These are phyloP conservation scores for Yamadazyma scolyti DNA, from an alignment of 805 yeast genomes.

Conservation along the genomic window DNA sequence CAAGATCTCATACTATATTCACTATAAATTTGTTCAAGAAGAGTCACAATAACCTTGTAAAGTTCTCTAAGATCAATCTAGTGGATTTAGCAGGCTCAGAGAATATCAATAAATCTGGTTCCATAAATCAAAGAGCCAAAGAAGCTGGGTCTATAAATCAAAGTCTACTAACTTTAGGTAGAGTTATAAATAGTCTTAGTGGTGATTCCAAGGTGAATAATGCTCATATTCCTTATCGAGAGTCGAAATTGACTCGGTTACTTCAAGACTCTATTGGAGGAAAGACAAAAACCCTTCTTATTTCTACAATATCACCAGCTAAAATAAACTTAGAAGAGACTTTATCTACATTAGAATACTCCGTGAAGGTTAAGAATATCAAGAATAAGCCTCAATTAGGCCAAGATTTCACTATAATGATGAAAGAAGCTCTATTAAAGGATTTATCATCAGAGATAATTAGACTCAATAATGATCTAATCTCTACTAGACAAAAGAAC, in stretches of 20 bases:
- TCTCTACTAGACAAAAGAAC: slow-evolving; percentile 59
- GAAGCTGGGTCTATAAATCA: slow-evolving; percentile 95
- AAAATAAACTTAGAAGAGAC: slow-evolving; percentile 75
- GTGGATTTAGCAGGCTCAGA: slow-evolving; percentile 97
- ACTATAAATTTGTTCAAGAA: slow-evolving; percentile 56
- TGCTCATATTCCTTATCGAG: slow-evolving; percentile 80
- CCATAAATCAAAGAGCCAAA: slow-evolving; percentile 77
- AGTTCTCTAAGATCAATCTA: slow-evolving; percentile 63
- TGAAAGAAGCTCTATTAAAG: slow-evolving; percentile 52
- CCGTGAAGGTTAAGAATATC: slow-evolving; percentile 80
- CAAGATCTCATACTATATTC: slow-evolving; percentile 76
- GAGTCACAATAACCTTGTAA: slow-evolving; percentile 6
- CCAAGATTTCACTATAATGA: slow-evolving; percentile 33
- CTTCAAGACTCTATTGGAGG: slow-evolving; percentile 87
- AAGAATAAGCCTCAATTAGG: slow-evolving; percentile 56
- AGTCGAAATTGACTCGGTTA: slow-evolving; percentile 71
- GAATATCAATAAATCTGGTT: slow-evolving; percentile 84
- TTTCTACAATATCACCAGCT: slow-evolving; percentile 89
- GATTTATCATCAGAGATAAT: slow-evolving; percentile 54
- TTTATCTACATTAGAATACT: slow-evolving; percentile 80
- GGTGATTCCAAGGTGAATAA: slow-evolving; percentile 16
- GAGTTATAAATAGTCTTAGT: slow-evolving; percentile 67
- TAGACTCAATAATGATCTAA: slow-evolving; percentile 54
- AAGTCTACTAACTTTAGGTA: slow-evolving; percentile 78
- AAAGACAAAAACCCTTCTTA: slow-evolving; percentile 77